Base-by-base conservation (phyloP, 306 rosid genomes). In the Medicago ruthenica region DNA sequence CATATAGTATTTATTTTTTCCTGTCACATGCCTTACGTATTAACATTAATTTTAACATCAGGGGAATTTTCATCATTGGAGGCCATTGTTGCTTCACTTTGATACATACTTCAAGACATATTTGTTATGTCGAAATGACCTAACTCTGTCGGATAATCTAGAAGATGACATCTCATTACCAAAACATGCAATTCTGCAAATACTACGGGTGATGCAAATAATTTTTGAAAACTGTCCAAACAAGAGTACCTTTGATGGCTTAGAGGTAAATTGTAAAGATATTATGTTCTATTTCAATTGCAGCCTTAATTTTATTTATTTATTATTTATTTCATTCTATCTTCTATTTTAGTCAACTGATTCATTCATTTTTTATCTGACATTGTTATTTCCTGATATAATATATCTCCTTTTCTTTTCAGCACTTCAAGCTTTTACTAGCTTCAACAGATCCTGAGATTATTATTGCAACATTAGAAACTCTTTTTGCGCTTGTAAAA, bases 61-160 rank as follows among this genome's bases (percentile, higher is more conserved):
- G 98, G 98, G 98, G 70, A 94, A 94, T 86, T 94, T 92, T 84
- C 88, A 92, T 84, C 97, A 94, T 77, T 94, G 98, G 98, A 92
- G 97, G 83, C 97, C 94, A 4, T 85, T 94, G 76, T 86, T 94
- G 72, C 91, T 86, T 79, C 97, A 91, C 85, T 92, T 94, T 82
- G 97, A 90, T 82, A 86, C 93, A 74, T 94, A 94, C 88, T 94
- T 94, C 93, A 94, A 94, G 91, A 80, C 98, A 53, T 86, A 86
- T 80, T 82, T 91, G 80, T 87, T 91, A 44, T 76, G 85, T 90
- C 89, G 97, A 85, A 90, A 92, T 78, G 98, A 94, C 86, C 85
- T 94, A 65, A 90, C 92, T 71, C 80, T 94, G 92, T 86, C 93
- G 2, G 88, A 91, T 87, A 86, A 82, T 84, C 84, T 92, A 79